Conservation (phyloP, 2,329 filamentous ascomycete genomes). For the Exophiala lecanii-corni region DNA sequence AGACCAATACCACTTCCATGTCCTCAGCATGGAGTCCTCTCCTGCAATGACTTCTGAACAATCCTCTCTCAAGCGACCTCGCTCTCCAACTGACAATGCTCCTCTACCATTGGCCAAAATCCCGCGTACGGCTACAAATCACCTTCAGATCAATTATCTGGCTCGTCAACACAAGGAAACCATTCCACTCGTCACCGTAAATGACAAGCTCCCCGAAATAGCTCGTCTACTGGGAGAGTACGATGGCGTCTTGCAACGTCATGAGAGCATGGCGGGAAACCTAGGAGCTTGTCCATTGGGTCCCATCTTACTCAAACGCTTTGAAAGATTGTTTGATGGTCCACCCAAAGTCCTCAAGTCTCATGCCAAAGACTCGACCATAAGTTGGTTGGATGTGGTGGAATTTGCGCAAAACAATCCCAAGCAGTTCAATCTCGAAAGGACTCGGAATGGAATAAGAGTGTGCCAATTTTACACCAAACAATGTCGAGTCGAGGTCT, state of each 20-base stretch:
- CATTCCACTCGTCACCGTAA: slow-evolving; percentile 57
- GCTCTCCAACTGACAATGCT: slow-evolving; percentile 41
- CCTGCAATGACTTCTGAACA: slow-evolving; percentile 32
- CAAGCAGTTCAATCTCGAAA: slow-evolving; percentile 68
- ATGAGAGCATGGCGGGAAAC: slow-evolving; percentile 82
- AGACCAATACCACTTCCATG: slow-evolving; percentile 12
- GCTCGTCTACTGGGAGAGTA: slow-evolving; percentile 71
- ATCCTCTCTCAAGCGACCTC: slow-evolving; percentile 40
- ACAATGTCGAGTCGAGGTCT: slow-evolving; percentile 76
- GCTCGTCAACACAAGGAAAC: slow-evolving; percentile 59
- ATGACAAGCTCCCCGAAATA: slow-evolving; percentile 70
- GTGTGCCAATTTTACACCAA: slow-evolving; percentile 80
- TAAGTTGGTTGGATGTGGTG: slow-evolving; percentile 82
- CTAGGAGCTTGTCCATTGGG: slow-evolving; percentile 78
- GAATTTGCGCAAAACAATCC: slow-evolving; percentile 78
- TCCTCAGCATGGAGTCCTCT: slow-evolving; percentile 14
- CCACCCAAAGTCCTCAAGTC: slow-evolving; percentile 64
- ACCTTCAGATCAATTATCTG: slow-evolving; percentile 65
- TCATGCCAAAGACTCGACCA: slow-evolving; percentile 56
- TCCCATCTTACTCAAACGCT: slow-evolving; percentile 76
- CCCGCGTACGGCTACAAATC: slow-evolving; percentile 51
- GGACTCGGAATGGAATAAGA: slow-evolving; percentile 62
- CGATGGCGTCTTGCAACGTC: slow-evolving; percentile 76
- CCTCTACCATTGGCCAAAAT: slow-evolving; percentile 43
- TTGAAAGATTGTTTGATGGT: slow-evolving; percentile 80